These are phyloP conservation scores for Caryopteris hybrid DNA, from an alignment of 305 asterid genomes.

Conservation along the genomic window DNA sequence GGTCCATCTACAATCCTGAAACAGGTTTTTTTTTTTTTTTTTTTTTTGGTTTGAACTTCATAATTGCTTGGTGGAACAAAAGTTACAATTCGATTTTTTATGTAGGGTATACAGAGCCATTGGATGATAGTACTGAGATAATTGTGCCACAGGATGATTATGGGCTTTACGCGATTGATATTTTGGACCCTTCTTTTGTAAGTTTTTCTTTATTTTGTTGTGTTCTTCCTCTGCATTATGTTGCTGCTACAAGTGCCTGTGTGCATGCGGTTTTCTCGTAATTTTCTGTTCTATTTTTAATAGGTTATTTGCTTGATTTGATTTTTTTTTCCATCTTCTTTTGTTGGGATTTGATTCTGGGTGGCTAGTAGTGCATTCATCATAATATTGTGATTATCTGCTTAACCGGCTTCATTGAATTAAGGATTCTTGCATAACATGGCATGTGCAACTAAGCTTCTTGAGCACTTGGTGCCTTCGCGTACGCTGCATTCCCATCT, in stretches of 20 bases:
- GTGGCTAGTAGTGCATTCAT: neutral
- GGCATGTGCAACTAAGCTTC: neutral
- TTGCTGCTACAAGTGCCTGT: neutral
- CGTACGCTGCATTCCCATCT: neutral
- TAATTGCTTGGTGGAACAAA: neutral
- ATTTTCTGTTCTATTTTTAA: neutral
- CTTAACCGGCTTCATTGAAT: neutral
- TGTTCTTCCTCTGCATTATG: neutral
- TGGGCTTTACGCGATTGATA: slow-evolving; percentile 92
- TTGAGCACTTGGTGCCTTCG: neutral
- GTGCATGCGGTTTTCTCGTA: neutral
- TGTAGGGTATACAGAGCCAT: slow-evolving; percentile 69
- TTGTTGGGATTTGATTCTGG: neutral
- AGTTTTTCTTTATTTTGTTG: neutral
- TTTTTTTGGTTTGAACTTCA: neutral
- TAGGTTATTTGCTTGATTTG: neutral
- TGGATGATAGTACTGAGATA: slow-evolving; percentile 64
- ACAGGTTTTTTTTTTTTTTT: slow-evolving; percentile 41
- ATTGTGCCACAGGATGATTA: slow-evolving; percentile 90
- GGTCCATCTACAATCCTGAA: slow-evolving; percentile 67
- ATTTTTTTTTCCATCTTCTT: neutral
- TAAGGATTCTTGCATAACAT: neutral
- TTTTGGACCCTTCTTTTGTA: slow-evolving; percentile 89
- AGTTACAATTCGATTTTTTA: neutral
- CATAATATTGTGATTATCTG: neutral